Percentiles rank a stretch among this genome's conserved stretches.
phyloP scores from a whole-genome alignment of 805 yeast species.

The Ogataea corticis region DNA sequence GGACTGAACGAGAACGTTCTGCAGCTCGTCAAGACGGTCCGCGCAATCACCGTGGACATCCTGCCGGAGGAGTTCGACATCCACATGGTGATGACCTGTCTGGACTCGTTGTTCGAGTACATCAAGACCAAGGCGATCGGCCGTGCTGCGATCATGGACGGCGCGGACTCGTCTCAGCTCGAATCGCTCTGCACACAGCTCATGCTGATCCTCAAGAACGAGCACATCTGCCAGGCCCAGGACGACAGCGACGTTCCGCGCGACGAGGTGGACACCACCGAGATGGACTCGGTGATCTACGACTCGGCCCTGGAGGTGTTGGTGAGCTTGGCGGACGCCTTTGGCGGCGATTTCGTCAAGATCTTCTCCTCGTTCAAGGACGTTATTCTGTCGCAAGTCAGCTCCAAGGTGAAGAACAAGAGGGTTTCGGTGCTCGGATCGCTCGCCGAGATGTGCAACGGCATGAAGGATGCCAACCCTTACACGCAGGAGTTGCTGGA shows the following conservation, averaged over 20 bases:
- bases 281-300: constrained; percentile 65
- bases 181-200: constrained; percentile 71
- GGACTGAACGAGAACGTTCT: constrained; percentile 59
- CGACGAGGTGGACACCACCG: constrained; percentile 51
- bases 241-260: constrained; percentile 48
- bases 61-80: constrained; percentile 82
- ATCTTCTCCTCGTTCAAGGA: constrained; percentile 74
- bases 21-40: constrained; percentile 61
- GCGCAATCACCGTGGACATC: constrained; percentile 61
- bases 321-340: constrained; percentile 70
- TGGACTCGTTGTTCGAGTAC: constrained; percentile 72
- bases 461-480: constrained; percentile 67
- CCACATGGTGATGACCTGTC: constrained; percentile 73
- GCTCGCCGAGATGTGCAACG: constrained; percentile 82
- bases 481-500: constrained; percentile 69
- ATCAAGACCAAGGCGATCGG: constrained; percentile 60
- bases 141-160: constrained; percentile 65
- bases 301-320: constrained; percentile 87
- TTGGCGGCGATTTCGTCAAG: constrained; percentile 72
- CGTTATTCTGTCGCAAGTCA: constrained; percentile 54
- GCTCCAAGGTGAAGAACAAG: constrained; percentile 66
- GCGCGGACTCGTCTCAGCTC: constrained; percentile 53
- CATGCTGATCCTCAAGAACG: constrained; percentile 72
- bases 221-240: constrained; percentile 80
- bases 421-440: constrained; percentile 87